phyloP scores from a whole-genome alignment of 202 grass and related monocot species.

The Setaria italica region DNA sequence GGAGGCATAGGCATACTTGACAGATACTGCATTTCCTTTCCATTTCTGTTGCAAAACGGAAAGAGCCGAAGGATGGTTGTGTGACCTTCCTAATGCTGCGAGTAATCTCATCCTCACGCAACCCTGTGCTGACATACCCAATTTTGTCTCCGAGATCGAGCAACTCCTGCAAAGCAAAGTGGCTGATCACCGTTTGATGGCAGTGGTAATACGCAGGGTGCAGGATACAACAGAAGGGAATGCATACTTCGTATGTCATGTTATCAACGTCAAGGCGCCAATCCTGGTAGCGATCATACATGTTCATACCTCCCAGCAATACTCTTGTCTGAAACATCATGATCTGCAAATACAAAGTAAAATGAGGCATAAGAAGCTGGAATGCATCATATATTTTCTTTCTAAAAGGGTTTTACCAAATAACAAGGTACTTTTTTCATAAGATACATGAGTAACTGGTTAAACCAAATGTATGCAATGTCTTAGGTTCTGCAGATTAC shows the following conservation, averaged over 20 bases:
- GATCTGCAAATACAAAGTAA: slow-evolving; percentile 56
- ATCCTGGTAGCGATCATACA: slow-evolving; percentile 75
- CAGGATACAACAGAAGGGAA: not conserved
- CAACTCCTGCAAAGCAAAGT: slow-evolving; percentile 66
- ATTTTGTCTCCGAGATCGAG: slow-evolving; percentile 91
- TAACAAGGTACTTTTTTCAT: not conserved
- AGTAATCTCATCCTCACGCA: slow-evolving; percentile 87
- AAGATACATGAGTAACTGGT: not conserved
- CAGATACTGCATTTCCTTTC: slow-evolving; percentile 96
- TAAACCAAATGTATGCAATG: not conserved
- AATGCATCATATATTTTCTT: not conserved
- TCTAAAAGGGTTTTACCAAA: not conserved
- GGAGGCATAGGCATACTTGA: slow-evolving; percentile 54
- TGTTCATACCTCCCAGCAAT: slow-evolving; percentile 79
- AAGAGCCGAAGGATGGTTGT: slow-evolving; percentile 59
- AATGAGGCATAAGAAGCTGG: not conserved
- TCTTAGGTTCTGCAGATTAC: not conserved
- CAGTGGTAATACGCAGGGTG: not conserved
- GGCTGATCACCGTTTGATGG: not conserved
- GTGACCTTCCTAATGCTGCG: slow-evolving; percentile 68
- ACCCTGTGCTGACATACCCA: slow-evolving; percentile 87
- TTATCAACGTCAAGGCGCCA: slow-evolving; percentile 97
- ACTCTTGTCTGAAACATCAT: slow-evolving; percentile 98
- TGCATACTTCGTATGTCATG: slow-evolving; percentile 88
- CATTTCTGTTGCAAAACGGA: slow-evolving; percentile 61